Evolutionary conservation across 2,329 filamentous ascomycete species (phyloP).

Genomic region (Talaromyces sp.): DNA sequence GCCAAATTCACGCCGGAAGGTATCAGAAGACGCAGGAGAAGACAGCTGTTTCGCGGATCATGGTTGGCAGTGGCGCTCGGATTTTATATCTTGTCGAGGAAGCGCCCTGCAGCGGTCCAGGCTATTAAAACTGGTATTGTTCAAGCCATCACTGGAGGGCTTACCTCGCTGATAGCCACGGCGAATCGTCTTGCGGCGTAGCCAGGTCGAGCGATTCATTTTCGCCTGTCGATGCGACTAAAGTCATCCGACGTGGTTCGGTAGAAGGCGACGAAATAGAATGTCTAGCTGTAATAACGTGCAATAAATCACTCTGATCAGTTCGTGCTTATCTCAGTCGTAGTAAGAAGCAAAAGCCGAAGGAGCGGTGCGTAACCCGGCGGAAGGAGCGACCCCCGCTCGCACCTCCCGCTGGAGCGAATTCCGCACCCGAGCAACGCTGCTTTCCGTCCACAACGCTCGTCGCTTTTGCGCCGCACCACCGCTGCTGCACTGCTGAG

Average conservation of each 20-base stretch:
- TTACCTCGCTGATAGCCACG: neutral
- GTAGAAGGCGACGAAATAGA: neutral
- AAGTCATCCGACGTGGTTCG: too few relatives aligned
- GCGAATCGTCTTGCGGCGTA: neutral
- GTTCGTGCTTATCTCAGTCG: too few relatives aligned
- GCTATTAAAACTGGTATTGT: conserved; percentile 7
- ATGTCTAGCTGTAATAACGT: neutral
- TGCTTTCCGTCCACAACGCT: neutral
- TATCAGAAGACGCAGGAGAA: conserved; percentile 24
- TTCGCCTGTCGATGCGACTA: neutral
- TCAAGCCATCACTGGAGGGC: neutral
- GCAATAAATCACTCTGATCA: too few relatives aligned
- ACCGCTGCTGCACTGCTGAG: neutral
- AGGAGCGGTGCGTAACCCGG: neutral
- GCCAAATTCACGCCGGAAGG: conserved; percentile 49
- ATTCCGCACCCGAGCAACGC: conserved; percentile 2
- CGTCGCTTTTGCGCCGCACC: neutral
- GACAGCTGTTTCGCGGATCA: conserved; percentile 16
- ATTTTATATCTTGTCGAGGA: conserved; percentile 13
- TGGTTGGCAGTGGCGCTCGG: conserved; percentile 16
- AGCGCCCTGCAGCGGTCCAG: conserved; percentile 1
- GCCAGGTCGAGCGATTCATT: neutral
- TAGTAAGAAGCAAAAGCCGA: neutral
- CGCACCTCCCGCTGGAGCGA: neutral
- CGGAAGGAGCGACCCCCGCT: neutral